Evolutionary conservation across 805 yeast species (phyloP), one percentile per base, ranked within the genome.

Genomic region (Barnettozyma pratensis): DNA sequence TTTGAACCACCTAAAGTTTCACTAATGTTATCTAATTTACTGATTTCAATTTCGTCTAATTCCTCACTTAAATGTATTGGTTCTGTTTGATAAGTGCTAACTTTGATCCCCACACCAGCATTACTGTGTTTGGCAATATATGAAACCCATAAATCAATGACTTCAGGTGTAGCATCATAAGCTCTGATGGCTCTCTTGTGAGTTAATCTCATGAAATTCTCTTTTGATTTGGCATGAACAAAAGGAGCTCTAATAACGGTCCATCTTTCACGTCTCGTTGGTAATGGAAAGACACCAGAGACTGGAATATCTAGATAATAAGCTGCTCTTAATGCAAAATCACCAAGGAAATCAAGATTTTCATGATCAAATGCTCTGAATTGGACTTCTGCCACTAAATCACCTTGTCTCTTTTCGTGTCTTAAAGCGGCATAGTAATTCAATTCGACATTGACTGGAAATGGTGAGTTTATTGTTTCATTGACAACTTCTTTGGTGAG

Each of bases 171-270:
- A 14, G 96, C 79, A 66, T 94, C 98, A 75, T 80, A 90, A 30
- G 89, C 86, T 56, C 75, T 76, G 55, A 94, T 73, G 51, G 78
- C 65, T 53, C 96, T 80, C 58, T 84, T 81, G 65, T 80, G 87
- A 1, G 98, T 94, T 43, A 79, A 76, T 71, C 98, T 83, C 71
- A 87, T 87, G 69, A 87, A 94, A 73, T 92, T 94, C 71, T 92
- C 96, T 70, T 94, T 94, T 8, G 94, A 77, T 66, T 90, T 91
- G 45, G 97, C 96, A 62, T 88, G 94, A 25, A 87, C 96, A 65
- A 94, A 94, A 1, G 97, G 97, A 4, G 96, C 83, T 65, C 84
- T 80, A 60, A 85, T 90, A 40, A 94, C 96, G 0, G 99, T 94
- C 88, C 96, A 92, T 57, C 90, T 79, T 67, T 92, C 87, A 58